Percentiles rank a stretch among this genome's conserved stretches.
phyloP scores from a whole-genome alignment of 2,329 filamentous ascomycete species.

The Fusarium buxicola region DNA sequence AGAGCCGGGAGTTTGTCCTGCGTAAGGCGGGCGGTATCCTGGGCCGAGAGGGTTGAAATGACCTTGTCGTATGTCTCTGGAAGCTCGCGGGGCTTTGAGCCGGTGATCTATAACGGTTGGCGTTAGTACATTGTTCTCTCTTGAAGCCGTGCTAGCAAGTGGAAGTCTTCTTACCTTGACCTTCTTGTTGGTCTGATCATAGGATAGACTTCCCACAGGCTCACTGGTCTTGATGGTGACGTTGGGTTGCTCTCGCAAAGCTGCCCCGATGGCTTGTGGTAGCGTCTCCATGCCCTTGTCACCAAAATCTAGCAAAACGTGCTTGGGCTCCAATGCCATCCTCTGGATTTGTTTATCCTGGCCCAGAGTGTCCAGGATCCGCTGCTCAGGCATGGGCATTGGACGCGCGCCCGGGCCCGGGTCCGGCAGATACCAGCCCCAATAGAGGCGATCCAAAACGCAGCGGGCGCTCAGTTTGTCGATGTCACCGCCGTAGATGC shows the following conservation, averaged over 20 bases:
- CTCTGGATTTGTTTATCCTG: conserved; percentile 47
- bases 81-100: conserved; percentile 11
- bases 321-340: conserved; percentile 48
- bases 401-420: conserved; percentile 56
- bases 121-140: conserved; percentile 6
- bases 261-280: conserved; percentile 62
- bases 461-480: conserved; percentile 80
- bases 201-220: conserved; percentile 60
- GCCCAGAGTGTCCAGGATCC: conserved; percentile 46
- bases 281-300: conserved; percentile 72
- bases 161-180: conserved; percentile 55
- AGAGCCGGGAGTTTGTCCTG: conserved; percentile 60
- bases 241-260: conserved; percentile 65
- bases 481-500: conserved; percentile 92
- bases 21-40: conserved; percentile 56
- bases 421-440: conserved; percentile 46
- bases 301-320: conserved; percentile 53
- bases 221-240: conserved; percentile 67
- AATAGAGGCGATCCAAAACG: conserved; percentile 54
- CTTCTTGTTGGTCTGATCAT: conserved; percentile 51
- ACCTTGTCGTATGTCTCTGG: conserved; percentile 63
- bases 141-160: background rate
- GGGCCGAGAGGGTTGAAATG: conserved; percentile 71
- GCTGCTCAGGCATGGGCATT: conserved; percentile 48
- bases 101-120: conserved; percentile 27